Evolutionary conservation across 805 yeast genomes (phyloP), one percentile per base, ranked within the genome.

Genomic region (Yarrowia osloensis): DNA sequence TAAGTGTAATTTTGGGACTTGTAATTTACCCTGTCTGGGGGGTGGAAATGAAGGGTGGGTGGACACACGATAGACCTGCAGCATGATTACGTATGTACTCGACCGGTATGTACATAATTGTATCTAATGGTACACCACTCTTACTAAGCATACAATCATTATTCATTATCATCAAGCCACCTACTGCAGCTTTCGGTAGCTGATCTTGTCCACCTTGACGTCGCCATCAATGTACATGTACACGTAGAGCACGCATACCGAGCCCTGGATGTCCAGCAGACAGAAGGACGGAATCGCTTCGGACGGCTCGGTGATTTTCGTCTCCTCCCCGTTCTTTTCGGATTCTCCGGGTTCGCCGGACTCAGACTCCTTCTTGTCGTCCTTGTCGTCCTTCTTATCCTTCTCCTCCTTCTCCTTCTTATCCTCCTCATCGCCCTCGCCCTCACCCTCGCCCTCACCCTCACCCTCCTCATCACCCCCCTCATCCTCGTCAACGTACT

Each of bases 181-280:
- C 54, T 44, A 61, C n/a, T 61, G 54, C 33, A 31, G 42, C 33
- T 44, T 87, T 46, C 87, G 79, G 73, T 86, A 88, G 29, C 85
- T 84, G 52, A 91, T 89, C 77, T 92, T 92, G 75, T 94, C 98
- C 21, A 95, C 97, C 75, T 90, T 90, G 37, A 95, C 93, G 68
- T 91, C 96, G 1, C 88, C 91, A 69, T 87, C 88, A 46, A 89
- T 80, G 72, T 87, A 81, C 12, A 95, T 89, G 80, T 95, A 95
- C 68, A 95, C 89, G 77, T 89, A 95, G 29, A 93, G 80, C 0
- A 93, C 89, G 71, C 97, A 88, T 1, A 84, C 83, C 0, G 87
- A 77, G 0, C 90, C 94, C 73, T 89, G 91, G n/a, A 92, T 85
- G 73, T 95, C 98, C 70, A 94, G 74, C 35, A 94, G 80, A 73